Evolutionary conservation across 2,329 filamentous ascomycete species (phyloP).

Genomic region (Fusarium robinianum): DNA sequence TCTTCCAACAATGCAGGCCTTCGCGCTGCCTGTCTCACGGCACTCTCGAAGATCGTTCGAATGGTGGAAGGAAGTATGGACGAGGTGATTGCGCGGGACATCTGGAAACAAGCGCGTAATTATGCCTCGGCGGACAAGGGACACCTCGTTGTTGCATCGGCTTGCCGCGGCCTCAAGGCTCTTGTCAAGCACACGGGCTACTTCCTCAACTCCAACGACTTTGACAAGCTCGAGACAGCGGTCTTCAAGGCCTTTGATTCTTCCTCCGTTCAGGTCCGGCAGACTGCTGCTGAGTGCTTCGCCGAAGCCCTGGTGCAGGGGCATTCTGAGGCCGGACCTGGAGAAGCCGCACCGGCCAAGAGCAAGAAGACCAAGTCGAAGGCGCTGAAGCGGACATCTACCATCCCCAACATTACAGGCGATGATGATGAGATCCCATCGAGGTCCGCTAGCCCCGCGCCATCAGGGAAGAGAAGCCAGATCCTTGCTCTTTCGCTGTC

Average conservation of each 20-base stretch:
- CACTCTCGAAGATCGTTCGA: constrained; percentile 74
- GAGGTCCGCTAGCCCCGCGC: constrained; percentile 74
- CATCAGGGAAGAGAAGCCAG: constrained; percentile 69
- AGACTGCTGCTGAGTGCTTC: constrained; percentile 84
- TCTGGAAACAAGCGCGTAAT: constrained; percentile 89
- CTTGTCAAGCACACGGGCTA: constrained; percentile 74
- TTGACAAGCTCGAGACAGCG: constrained; percentile 81
- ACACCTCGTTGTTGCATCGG: constrained; percentile 74
- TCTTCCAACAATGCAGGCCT: constrained; percentile 81
- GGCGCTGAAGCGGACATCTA: constrained; percentile 59
- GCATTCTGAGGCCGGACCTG: constrained; percentile 58
- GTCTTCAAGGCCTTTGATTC: constrained; percentile 89
- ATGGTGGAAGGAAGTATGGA: constrained; percentile 81
- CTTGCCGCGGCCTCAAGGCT: constrained; percentile 77
- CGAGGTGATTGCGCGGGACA: constrained; percentile 81
- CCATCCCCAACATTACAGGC: constrained; percentile 62
- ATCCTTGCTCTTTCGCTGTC: constrained; percentile 74
- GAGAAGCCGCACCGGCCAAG: constrained; percentile 58
- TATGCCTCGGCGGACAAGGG: constrained; percentile 81
- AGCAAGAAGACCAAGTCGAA: constrained; percentile 72
- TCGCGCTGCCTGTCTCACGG: constrained; percentile 75
- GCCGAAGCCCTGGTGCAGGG: constrained; percentile 82
- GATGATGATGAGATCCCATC: constrained; percentile 74
- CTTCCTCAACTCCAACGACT: constrained; percentile 88
- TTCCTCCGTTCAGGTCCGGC: constrained; percentile 72